Evolutionary conservation across 768 basidiomycete species (phyloP), one percentile per base, ranked within the genome.

Genomic region (Boletus tylopilopsis): DNA sequence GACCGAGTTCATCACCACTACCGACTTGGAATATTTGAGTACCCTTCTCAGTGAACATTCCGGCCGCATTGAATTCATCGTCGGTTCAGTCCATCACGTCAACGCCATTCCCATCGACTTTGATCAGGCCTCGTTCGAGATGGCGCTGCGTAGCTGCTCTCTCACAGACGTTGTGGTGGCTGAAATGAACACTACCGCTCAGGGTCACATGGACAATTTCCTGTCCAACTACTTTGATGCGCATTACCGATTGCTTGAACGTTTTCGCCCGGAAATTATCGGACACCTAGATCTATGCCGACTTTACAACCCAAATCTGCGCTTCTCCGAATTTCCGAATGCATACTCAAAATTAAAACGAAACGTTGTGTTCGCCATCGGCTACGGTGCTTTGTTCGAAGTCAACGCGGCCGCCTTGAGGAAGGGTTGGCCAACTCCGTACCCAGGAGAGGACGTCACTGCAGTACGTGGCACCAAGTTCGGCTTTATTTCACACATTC

Each of bases 261-360:
- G 79, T 22, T 83, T 90, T 66, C 79, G 76, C 46, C 96, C 96
- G 16, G 91, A 94, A 66, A 74, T 98, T 42, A 76, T 99, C 45
- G 96, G 93, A 2, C 96, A 99, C 69, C 74, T 97, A 56, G 95
- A 98, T 70, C 79, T 98, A 0, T 94, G 91, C 66, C 80, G 93
- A 2, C 77, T 99, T 9, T 97, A 89, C 74, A 74, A 74, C 21
- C 93, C 94, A 4, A 52, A 68, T 18, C 64, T 88, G 47, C 65
- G 64, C 21, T 74, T 93, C 51, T 59, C 66, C n/a, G 73, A 77
- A 35, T 83, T 77, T 60, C 77, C 82, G 16, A 63, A 61, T 1
- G 85, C 86, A 7, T 84, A 80, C 78, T 66, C 72, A 35, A 82
- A 79, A 64, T 69, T 93, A 30, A 76, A 80, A 66, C 71, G 92